Evolutionary conservation across 2,329 filamentous ascomycete genomes (phyloP).

Genomic region (Tolypocladium amazonense): DNA sequence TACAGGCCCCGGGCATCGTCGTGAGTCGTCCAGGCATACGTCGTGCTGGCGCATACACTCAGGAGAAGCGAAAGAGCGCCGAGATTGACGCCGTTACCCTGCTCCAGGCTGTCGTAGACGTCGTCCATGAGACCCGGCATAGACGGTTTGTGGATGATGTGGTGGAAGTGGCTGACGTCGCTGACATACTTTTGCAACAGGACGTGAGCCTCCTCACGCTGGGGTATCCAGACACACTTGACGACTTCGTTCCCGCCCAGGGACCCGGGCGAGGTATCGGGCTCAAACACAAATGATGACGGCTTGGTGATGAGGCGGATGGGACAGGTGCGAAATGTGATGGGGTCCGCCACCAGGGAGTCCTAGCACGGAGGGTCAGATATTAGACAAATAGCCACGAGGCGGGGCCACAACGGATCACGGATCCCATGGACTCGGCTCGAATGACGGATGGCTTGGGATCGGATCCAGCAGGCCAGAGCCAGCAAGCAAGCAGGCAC

Average conservation of each 20-base stretch:
- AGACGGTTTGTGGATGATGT: conserved; percentile 18
- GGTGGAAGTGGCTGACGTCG: conserved; percentile 20
- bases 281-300: conserved; percentile 20
- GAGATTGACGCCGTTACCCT: conserved; percentile 10
- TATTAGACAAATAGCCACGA: not conserved
- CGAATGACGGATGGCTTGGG: not conserved
- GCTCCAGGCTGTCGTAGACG: conserved; percentile 17
- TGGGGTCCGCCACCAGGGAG: conserved; percentile 16
- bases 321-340: conserved; percentile 21
- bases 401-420: not conserved
- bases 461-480: not conserved
- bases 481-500: conserved; percentile 2
- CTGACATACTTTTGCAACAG: conserved; percentile 18
- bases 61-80: conserved; percentile 17
- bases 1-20: conserved; percentile 17
- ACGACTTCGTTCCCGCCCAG: conserved; percentile 15
- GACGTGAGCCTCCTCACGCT: conserved; percentile 17
- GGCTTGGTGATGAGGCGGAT: conserved; percentile 20
- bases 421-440: not conserved
- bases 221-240: conserved; percentile 23
- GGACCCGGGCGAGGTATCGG: conserved; percentile 9
- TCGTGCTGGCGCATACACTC: conserved; percentile 18
- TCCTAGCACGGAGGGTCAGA: conserved; percentile 11
- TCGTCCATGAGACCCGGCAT: conserved; percentile 16
- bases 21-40: conserved; percentile 18